phyloP scores from a whole-genome alignment of 2,329 filamentous ascomycete species.

The Penicillium italicum region DNA sequence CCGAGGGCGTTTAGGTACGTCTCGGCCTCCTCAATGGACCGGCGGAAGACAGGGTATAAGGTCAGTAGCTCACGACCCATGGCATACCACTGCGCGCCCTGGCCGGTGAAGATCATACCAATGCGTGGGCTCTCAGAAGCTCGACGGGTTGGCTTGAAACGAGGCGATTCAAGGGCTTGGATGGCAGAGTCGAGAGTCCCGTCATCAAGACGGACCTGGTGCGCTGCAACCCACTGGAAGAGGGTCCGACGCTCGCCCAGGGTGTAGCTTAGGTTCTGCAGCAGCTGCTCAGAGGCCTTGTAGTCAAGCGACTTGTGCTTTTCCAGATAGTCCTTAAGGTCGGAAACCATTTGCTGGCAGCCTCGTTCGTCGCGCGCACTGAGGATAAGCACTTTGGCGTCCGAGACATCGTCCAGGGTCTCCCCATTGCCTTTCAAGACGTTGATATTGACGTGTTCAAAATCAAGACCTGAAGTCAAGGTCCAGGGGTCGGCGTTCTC shows the following conservation, averaged over 20 bases:
- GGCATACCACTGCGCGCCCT: slow-evolving; percentile 30
- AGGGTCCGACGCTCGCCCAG: slow-evolving; percentile 3
- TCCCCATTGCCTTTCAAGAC: too few species aligned
- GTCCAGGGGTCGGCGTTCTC: not conserved
- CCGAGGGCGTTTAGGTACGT: not conserved
- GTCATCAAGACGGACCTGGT: not conserved
- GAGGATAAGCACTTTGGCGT: not conserved
- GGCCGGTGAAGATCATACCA: slow-evolving; percentile 32
- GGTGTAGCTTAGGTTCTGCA: slow-evolving; percentile 10
- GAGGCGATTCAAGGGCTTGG: not conserved
- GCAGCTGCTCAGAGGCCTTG: not conserved
- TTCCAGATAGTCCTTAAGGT: not conserved
- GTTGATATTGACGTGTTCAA: too few species aligned
- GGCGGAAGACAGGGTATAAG: slow-evolving; percentile 5
- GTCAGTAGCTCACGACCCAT: slow-evolving; percentile 27
- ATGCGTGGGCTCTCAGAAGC: not conserved
- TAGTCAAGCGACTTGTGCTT: not conserved
- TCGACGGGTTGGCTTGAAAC: not conserved
- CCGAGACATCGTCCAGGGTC: too few species aligned
- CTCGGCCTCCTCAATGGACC: slow-evolving; percentile 9
- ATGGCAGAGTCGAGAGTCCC: not conserved
- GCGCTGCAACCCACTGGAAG: slow-evolving; percentile 2
- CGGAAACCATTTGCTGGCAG: not conserved
- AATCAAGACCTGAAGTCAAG: not conserved
- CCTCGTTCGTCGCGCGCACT: slow-evolving; percentile 2